Evolutionary conservation across 768 basidiomycete species (phyloP).

Genomic region (Psilocybe tampanensis): DNA sequence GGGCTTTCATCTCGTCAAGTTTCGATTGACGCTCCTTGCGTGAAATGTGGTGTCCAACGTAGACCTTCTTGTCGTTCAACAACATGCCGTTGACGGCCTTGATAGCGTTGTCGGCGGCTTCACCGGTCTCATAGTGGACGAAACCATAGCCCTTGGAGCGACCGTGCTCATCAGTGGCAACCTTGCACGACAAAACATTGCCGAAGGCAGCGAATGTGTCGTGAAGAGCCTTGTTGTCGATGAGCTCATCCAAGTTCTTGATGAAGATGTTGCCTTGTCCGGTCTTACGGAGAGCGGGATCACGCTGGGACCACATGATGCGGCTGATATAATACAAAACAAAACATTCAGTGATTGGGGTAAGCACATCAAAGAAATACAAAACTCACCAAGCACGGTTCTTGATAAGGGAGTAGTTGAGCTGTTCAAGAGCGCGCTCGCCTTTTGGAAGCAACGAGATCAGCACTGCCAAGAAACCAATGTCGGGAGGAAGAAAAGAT

Average conservation of each 20-base stretch:
- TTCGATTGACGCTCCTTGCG: slow-evolving; percentile 99
- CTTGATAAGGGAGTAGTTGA: slow-evolving; percentile 99
- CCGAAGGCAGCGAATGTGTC: slow-evolving; percentile 99
- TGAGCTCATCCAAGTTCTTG: slow-evolving; percentile 96
- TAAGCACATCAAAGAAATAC: slow-evolving; percentile 13
- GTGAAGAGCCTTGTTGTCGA: slow-evolving; percentile 99
- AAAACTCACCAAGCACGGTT: slow-evolving; percentile 83
- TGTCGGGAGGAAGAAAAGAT: not conserved
- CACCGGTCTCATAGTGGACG: slow-evolving; percentile 98
- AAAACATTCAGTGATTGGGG: slow-evolving; percentile 7
- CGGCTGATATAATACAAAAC: slow-evolving; percentile 55
- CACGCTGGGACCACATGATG: slow-evolving; percentile 99
- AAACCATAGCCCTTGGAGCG: slow-evolving; percentile 98
- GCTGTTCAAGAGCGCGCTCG: slow-evolving; percentile 97
- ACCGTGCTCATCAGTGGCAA: slow-evolving; percentile 94
- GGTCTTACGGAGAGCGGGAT: slow-evolving; percentile 98
- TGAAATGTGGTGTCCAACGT: slow-evolving; percentile 95
- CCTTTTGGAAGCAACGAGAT: slow-evolving; percentile 43
- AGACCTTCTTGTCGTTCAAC: slow-evolving; percentile 99
- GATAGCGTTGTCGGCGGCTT: slow-evolving; percentile 95
- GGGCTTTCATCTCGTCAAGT: slow-evolving; percentile 95
- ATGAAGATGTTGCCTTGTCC: slow-evolving; percentile 99
- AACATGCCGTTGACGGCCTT: slow-evolving; percentile 99
- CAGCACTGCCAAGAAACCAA: not conserved
- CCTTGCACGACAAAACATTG: slow-evolving; percentile 98